These are phyloP conservation scores for Ogataea ramenticola DNA, from an alignment of 805 yeast genomes.

Conservation along the genomic window DNA sequence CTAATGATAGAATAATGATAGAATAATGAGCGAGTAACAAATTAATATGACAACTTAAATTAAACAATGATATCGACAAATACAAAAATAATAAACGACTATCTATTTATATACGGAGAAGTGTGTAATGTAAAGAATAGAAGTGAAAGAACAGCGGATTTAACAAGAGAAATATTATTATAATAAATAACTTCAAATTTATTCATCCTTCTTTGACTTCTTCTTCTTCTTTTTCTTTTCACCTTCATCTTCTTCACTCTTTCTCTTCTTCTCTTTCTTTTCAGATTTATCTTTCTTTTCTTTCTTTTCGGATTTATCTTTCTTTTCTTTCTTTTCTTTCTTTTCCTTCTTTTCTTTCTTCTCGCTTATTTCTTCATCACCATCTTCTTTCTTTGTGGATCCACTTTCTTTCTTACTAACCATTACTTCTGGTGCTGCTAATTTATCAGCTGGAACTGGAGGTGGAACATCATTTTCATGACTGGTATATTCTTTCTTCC, in stretches of 20 bases:
- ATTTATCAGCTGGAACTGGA: slow-evolving; percentile 47
- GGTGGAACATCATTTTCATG: slow-evolving; percentile 58
- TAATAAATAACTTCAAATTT: not conserved
- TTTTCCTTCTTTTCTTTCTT: slow-evolving; percentile 44
- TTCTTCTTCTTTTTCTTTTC: slow-evolving; percentile 17
- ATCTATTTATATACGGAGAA: not conserved
- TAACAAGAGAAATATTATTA: not conserved
- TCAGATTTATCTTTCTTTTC: slow-evolving; percentile 37
- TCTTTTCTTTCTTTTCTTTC: slow-evolving; percentile 50
- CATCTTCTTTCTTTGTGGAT: slow-evolving; percentile 13
- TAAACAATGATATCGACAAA: too few species aligned
- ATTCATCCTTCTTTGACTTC: slow-evolving; percentile 13
- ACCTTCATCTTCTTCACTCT: slow-evolving; percentile 5
- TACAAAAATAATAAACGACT: too few species aligned
- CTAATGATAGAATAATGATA: too few species aligned
- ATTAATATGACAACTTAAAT: too few species aligned
- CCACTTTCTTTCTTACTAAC: slow-evolving; percentile 34
- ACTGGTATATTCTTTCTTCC: slow-evolving; percentile 82
- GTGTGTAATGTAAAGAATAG: too few species aligned
- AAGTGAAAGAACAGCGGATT: too few species aligned
- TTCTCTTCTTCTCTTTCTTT: slow-evolving; percentile 13
- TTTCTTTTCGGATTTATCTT: slow-evolving; percentile 18
- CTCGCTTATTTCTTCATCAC: slow-evolving; percentile 23
- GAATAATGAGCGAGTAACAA: too few species aligned
- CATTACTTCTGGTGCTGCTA: slow-evolving; percentile 29